phyloP scores from a whole-genome alignment of 1,139 yeast genomes.

The Kodamaea fungicola region DNA sequence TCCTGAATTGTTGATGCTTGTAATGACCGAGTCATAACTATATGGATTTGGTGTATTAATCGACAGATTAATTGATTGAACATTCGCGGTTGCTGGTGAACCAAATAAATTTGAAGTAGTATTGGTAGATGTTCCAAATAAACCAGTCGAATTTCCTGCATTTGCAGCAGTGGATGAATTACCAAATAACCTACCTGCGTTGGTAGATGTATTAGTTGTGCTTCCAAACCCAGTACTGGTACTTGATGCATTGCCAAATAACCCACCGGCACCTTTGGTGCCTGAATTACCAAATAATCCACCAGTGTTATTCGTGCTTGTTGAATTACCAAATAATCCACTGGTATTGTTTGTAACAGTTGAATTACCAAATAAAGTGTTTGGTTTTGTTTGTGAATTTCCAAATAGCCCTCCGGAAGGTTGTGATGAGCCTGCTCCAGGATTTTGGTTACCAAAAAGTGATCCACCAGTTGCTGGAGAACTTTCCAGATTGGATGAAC shows the following conservation, averaged over 20 bases:
- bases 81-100: conserved; percentile 3
- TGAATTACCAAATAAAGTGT: conserved; percentile 5
- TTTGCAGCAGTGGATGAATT: conserved; percentile 6
- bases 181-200: conserved; percentile 8
- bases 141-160: conserved; percentile 10
- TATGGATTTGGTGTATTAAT: conserved; percentile 22
- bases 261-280: conserved; percentile 6
- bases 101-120: conserved; percentile 21
- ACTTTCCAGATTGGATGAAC: conserved; percentile 7
- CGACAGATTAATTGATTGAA: too few relatives aligned
- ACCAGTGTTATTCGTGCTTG: conserved; percentile 5
- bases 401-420: conserved; percentile 29
- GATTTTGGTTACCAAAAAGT: conserved; percentile 15
- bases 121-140: conserved; percentile 17
- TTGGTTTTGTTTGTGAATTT: conserved; percentile 12
- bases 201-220: conserved; percentile 7
- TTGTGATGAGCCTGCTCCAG: conserved; percentile 4
- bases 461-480: conserved; percentile 10
- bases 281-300: conserved; percentile 9
- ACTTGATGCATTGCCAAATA: conserved; percentile 3
- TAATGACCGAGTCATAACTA: conserved; percentile 22
- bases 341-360: conserved; percentile 1
- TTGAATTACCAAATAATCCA: conserved; percentile 7
- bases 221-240: conserved; percentile 6
- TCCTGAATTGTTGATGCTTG: conserved; percentile 12